Evolutionary conservation across 1,284 basidiomycete genomes (phyloP).

Genomic region (Ceratobasidium sp.): DNA sequence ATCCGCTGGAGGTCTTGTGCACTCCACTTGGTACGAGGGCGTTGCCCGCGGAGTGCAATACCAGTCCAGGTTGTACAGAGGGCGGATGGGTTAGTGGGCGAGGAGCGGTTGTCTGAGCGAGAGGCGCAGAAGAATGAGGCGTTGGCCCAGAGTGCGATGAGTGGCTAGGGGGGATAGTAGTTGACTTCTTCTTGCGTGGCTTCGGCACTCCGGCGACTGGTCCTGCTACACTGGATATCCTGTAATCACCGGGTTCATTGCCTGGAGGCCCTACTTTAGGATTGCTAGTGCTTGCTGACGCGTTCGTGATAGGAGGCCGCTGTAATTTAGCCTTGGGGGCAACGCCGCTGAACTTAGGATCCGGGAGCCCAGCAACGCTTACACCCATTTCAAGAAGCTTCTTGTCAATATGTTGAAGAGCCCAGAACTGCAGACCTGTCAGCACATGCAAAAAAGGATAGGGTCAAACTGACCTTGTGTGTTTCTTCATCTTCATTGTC

Average conservation of each 20-base stretch:
- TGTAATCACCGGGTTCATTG: background rate
- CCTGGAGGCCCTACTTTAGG: background rate
- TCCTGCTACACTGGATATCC: background rate
- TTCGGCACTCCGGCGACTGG: background rate
- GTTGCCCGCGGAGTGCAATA: background rate
- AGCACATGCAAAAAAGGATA: background rate
- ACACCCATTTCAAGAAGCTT: slow-evolving; percentile 1
- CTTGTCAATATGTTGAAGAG: slow-evolving; percentile 24
- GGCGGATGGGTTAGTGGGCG: background rate
- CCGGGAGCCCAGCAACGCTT: background rate
- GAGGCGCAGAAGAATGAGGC: background rate
- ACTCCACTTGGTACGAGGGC: background rate
- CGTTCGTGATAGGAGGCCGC: background rate
- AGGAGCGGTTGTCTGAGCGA: background rate
- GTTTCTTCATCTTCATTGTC: slow-evolving; percentile 15
- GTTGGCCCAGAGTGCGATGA: background rate
- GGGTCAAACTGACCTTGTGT: slow-evolving; percentile 12
- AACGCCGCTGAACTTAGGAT: background rate
- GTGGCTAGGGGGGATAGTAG: background rate
- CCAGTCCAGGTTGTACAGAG: background rate
- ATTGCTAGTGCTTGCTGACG: background rate
- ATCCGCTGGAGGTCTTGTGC: background rate
- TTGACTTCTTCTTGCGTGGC: slow-evolving; percentile 20
- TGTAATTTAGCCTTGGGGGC: background rate
- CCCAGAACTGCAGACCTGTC: slow-evolving; percentile 7